Evolutionary conservation across 1,139 yeast genomes (phyloP).

Genomic region (Taphrina communis): DNA sequence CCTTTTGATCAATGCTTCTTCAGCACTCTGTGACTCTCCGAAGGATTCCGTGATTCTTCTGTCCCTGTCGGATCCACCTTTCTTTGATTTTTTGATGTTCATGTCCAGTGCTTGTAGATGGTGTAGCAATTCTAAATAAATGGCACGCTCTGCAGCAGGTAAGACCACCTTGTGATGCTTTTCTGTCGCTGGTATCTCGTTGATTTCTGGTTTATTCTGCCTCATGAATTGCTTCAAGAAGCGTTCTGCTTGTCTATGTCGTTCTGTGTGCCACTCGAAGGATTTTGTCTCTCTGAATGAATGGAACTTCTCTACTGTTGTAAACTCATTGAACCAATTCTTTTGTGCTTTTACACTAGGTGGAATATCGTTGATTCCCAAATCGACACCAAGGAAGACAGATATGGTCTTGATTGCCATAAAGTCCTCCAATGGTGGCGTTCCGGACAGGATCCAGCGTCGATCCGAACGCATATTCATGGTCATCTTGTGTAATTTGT

Average conservation of each 20-base stretch:
- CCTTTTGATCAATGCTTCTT: conserved; percentile 42
- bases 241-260: conserved; percentile 37
- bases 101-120: conserved; percentile 39
- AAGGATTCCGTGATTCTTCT: conserved; percentile 35
- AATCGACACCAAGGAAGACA: conserved; percentile 38
- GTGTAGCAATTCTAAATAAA: conserved; percentile 42
- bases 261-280: conserved; percentile 41
- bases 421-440: conserved; percentile 42
- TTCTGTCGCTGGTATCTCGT: conserved; percentile 36
- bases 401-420: conserved; percentile 42
- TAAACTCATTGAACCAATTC: conserved; percentile 37
- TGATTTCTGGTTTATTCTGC: conserved; percentile 42
- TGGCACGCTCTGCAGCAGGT: conserved; percentile 41
- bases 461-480: conserved; percentile 37
- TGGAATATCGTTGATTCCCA: conserved; percentile 41
- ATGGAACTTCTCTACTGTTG: conserved; percentile 42
- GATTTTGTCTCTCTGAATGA: conserved; percentile 41
- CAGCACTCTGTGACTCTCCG: conserved; percentile 40
- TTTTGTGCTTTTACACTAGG: conserved; percentile 39
- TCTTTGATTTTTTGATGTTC: conserved; percentile 28
- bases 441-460: conserved; percentile 43
- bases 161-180: conserved; percentile 30
- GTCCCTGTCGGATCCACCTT: conserved; percentile 35
- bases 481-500: conserved; percentile 25
- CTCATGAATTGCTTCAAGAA: conserved; percentile 40